Conservation (phyloP, 768 basidiomycete species). For the Lactarius sanguifluus region DNA sequence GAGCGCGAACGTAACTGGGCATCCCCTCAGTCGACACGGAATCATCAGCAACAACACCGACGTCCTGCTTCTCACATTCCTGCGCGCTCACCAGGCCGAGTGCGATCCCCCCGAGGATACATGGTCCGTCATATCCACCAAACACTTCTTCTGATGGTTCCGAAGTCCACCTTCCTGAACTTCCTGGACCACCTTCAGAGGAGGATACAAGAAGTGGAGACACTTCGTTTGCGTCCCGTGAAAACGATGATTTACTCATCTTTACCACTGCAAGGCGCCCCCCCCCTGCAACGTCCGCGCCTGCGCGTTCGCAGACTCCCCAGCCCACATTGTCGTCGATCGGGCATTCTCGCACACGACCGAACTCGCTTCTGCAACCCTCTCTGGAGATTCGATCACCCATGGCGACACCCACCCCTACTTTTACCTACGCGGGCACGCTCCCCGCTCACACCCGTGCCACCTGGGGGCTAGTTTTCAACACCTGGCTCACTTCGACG, state of each 20-base stretch:
- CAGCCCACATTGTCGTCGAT: constrained; percentile 9
- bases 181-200: constrained; percentile 58
- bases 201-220: constrained; percentile 47
- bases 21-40: not conserved
- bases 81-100: constrained; percentile 43
- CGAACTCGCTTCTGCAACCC: constrained; percentile 28
- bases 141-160: too few relatives aligned
- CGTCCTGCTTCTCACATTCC: constrained; percentile 40
- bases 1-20: too few relatives aligned
- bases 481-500: constrained; percentile 50
- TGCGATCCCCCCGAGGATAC: too few relatives aligned
- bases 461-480: constrained; percentile 46
- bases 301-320: constrained; percentile 29
- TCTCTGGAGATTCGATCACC: constrained; percentile 9
- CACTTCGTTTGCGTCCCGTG: constrained; percentile 31
- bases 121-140: too few relatives aligned
- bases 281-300: constrained; percentile 45
- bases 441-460: constrained; percentile 42
- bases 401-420: constrained; percentile 1
- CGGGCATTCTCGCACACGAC: constrained; percentile 15
- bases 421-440: constrained; percentile 21
- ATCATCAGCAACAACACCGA: constrained; percentile 10
- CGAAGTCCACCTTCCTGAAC: constrained; percentile 50
- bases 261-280: constrained; percentile 41
- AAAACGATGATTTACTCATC: constrained; percentile 24